A percentile compares a stretch with the other conserved stretches of the same genome.
Conservation (phyloP, 2,329 filamentous ascomycete genomes). For the Fusarium foetens region DNA sequence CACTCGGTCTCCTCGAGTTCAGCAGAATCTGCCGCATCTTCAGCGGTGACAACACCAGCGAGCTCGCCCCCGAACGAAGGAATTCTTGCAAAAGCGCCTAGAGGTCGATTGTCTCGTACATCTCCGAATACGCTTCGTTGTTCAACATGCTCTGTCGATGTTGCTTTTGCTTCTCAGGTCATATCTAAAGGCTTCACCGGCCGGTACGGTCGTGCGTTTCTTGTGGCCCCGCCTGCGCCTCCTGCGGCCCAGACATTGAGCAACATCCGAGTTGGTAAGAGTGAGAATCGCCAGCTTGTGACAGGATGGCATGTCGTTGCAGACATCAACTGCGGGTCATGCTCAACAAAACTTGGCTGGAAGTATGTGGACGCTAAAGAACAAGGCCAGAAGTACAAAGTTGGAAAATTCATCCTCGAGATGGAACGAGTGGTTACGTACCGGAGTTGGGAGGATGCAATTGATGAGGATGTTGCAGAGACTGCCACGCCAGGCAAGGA, state of each 20-base stretch:
- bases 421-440: conserved; percentile 65
- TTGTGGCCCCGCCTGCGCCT: conserved; percentile 59
- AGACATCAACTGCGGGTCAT: conserved; percentile 69
- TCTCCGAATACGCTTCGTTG: conserved; percentile 69
- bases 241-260: conserved; percentile 52
- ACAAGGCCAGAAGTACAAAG: conserved; percentile 70
- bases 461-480: conserved; percentile 16
- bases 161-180: conserved; percentile 70
- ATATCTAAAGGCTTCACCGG: conserved; percentile 74
- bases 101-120: conserved; percentile 52
- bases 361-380: conserved; percentile 74
- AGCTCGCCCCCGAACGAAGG: conserved; percentile 40
- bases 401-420: conserved; percentile 75
- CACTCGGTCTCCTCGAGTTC: conserved; percentile 51
- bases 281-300: conserved; percentile 66
- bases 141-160: conserved; percentile 65
- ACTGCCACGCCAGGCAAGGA: conserved; percentile 15
- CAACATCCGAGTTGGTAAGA: conserved; percentile 66
- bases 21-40: conserved; percentile 42
- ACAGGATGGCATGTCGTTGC: conserved; percentile 73
- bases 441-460: conserved; percentile 60
- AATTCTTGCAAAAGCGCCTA: conserved; percentile 19
- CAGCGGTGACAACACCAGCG: conserved; percentile 45
- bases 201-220: conserved; percentile 70
- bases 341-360: conserved; percentile 70